Evolutionary conservation across 352 stramenopile species (phyloP).

Genomic region (Globisporangium okanoganense): DNA sequence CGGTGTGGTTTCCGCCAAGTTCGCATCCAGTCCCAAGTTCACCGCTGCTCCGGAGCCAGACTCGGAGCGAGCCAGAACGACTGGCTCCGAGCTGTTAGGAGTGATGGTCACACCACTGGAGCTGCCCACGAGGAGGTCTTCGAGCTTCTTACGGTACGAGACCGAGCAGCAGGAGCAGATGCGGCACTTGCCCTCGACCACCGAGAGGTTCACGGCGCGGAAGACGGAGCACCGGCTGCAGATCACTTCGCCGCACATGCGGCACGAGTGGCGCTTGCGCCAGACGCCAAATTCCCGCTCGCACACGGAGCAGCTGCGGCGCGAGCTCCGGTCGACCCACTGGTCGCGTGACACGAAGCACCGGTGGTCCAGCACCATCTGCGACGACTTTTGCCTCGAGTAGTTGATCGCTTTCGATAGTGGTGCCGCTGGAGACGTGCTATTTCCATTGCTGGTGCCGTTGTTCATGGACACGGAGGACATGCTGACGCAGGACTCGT

Average conservation of each 20-base stretch:
- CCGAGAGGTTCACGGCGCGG: slow-evolving; percentile 52
- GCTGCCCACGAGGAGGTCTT: slow-evolving; percentile 3
- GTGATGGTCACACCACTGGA: not conserved
- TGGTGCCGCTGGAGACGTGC: slow-evolving; percentile 8
- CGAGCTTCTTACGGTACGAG: slow-evolving; percentile 44
- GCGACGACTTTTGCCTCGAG: slow-evolving; percentile 12
- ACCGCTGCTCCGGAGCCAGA: not conserved
- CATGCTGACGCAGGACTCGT: slow-evolving; percentile 11
- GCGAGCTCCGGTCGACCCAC: slow-evolving; percentile 48
- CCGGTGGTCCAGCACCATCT: slow-evolving; percentile 51
- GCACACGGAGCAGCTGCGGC: slow-evolving; percentile 59
- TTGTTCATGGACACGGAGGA: slow-evolving; percentile 3
- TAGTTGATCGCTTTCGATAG: slow-evolving; percentile 1
- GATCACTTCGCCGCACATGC: slow-evolving; percentile 79
- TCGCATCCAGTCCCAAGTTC: not conserved
- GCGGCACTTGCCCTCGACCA: slow-evolving; percentile 59
- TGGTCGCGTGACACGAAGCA: slow-evolving; percentile 55
- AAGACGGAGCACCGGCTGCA: slow-evolving; percentile 77
- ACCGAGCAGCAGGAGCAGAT: slow-evolving; percentile 76
- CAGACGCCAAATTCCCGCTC: slow-evolving; percentile 66
- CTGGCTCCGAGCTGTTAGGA: not conserved
- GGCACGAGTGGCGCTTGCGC: slow-evolving; percentile 72
- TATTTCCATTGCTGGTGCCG: slow-evolving; percentile 13
- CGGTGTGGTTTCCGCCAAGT: not conserved
- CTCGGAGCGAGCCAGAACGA: not conserved